phyloP scores from a whole-genome alignment of 805 yeast genomes.

The Wickerhamomyces bisporus region DNA sequence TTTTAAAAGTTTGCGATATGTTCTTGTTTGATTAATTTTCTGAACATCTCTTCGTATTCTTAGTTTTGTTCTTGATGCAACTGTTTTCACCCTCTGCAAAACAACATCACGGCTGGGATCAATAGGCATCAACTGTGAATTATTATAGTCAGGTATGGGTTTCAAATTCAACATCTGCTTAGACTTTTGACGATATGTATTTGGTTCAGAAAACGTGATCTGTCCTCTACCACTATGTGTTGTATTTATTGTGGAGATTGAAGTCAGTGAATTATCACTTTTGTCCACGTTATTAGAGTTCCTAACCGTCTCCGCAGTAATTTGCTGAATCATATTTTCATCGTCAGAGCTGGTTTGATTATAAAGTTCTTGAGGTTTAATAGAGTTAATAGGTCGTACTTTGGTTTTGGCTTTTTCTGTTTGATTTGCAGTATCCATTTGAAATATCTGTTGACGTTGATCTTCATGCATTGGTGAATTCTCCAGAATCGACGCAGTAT shows the following conservation, averaged over 20 bases:
- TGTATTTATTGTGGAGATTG: not conserved
- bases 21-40: conserved; percentile 13
- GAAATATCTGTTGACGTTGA: no score
- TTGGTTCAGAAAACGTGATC: not conserved
- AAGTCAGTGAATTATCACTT: no score
- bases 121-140: conserved; percentile 5
- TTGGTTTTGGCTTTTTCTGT: no score
- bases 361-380: no score
- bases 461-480: not conserved
- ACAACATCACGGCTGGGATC: conserved; percentile 15
- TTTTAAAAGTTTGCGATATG: conserved; percentile 25
- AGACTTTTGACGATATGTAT: not conserved
- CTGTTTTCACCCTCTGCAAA: conserved; percentile 19
- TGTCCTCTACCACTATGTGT: not conserved
- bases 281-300: not conserved
- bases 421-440: no score
- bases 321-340: no score
- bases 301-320: no score
- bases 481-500: no score
- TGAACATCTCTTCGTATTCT: conserved; percentile 9
- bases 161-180: conserved; percentile 4
- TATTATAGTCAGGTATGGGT: conserved; percentile 6
- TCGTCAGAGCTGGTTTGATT: no score
- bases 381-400: no score
- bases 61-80: conserved; percentile 20